Percentiles rank a stretch among this genome's conserved stretches.
Conservation (phyloP, 176 grass and related monocot genomes). For the Saccharum spontaneum region DNA sequence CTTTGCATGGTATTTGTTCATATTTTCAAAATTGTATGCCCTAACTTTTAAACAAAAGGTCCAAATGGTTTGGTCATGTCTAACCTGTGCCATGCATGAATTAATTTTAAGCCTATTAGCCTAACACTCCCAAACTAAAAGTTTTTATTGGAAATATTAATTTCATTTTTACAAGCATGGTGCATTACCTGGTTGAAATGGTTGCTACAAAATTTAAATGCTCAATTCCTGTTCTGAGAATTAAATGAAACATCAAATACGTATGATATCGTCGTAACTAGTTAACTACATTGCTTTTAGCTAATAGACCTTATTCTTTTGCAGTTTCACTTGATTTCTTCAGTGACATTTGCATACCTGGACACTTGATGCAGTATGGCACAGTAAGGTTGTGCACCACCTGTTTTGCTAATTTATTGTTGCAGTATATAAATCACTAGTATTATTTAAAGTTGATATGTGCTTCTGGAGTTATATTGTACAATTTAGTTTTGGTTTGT, state of each 20-base stretch:
- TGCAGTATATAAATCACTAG: neutral
- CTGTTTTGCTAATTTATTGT: constrained; percentile 19
- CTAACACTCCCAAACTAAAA: neutral
- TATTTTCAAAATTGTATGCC: neutral
- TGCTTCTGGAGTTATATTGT: neutral
- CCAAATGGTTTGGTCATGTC: neutral
- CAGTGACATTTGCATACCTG: constrained; percentile 70
- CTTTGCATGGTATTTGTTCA: neutral
- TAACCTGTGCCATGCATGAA: neutral
- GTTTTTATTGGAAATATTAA: neutral
- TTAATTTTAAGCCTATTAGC: too few relatives aligned
- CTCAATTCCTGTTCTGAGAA: neutral
- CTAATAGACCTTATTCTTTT: constrained; percentile 32
- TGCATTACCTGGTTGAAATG: neutral
- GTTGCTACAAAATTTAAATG: neutral
- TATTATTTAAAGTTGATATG: constrained; percentile 6
- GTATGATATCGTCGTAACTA: neutral
- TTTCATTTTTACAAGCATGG: neutral
- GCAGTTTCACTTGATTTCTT: constrained; percentile 97
- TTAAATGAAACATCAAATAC: neutral
- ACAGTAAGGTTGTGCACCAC: constrained; percentile 44
- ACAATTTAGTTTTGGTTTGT: constrained; percentile 12
- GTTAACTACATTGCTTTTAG: constrained; percentile 23
- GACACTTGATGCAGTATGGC: constrained; percentile 59
- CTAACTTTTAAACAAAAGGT: neutral